These are phyloP conservation scores for Pseudogymnoascus sp. DNA, from an alignment of 2,329 filamentous ascomycete genomes.

Conservation along the genomic window DNA sequence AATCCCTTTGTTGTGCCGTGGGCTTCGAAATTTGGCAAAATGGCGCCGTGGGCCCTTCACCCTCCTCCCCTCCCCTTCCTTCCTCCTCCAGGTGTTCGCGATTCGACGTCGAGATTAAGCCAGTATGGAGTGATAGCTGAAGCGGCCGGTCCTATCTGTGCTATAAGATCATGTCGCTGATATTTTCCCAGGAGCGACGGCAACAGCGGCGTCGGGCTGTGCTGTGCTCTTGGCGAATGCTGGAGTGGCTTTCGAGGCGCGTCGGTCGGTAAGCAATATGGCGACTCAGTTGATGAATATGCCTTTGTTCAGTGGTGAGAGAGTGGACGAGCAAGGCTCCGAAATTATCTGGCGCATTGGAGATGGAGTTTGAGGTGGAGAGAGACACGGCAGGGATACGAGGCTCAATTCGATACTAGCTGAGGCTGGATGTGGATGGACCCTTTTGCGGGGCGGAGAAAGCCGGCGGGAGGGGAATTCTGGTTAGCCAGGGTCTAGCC, in stretches of 20 bases:
- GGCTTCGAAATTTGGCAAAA: neutral
- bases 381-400: neutral
- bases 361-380: neutral
- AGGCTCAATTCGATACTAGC: neutral
- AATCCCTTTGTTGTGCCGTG: neutral
- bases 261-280: neutral
- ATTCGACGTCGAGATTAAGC: neutral
- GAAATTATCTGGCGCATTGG: neutral
- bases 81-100: neutral
- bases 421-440: slow-evolving; percentile 5
- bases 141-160: neutral
- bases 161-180: slow-evolving; percentile 6
- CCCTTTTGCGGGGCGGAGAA: neutral
- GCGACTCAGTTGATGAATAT: neutral
- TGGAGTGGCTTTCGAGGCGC: neutral
- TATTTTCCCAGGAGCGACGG: neutral
- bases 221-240: neutral
- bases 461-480: neutral
- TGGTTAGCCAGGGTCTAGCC: neutral
- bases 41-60: neutral
- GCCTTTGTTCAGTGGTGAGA: neutral
- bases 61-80: neutral
- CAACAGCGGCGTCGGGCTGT: neutral
- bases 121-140: neutral
- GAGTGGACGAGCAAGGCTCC: slow-evolving; percentile 2